Evolutionary conservation across 257 asterid genomes (phyloP).

Genomic region (Datura wrightii): DNA sequence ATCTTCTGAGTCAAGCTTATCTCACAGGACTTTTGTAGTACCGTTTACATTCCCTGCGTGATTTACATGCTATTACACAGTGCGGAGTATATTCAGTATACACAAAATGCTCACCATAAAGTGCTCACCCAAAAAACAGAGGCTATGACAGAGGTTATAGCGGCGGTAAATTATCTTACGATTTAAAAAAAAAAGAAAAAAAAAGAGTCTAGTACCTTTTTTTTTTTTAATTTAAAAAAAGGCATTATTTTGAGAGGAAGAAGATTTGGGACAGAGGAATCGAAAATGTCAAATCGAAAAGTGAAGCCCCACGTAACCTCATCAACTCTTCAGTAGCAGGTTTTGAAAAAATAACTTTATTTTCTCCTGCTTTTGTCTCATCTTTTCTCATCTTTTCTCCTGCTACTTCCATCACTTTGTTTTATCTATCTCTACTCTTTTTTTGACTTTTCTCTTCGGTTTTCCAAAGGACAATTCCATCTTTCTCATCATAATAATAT

Average conservation of each 20-base stretch:
- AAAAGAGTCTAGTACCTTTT: no score
- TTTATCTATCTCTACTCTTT: background rate
- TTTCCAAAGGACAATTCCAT: slow-evolving; percentile 27
- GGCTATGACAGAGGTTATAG: no score
- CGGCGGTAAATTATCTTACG: no score
- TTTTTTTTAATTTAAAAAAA: no score
- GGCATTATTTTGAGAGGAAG: background rate
- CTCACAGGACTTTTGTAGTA: no score
- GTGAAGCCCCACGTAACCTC: slow-evolving; percentile 31
- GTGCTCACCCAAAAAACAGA: no score
- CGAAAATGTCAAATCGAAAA: slow-evolving; percentile 39
- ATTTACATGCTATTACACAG: no score
- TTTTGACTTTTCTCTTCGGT: background rate
- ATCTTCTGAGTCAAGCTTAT: no score
- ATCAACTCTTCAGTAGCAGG: background rate
- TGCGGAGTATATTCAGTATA: no score
- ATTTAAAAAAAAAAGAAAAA: no score
- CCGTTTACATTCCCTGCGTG: no score
- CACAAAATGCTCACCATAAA: no score
- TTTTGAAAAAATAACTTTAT: slow-evolving; percentile 3
- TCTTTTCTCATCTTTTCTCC: slow-evolving; percentile 1
- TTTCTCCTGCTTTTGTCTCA: background rate
- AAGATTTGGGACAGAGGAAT: slow-evolving; percentile 34
- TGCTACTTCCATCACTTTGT: background rate
- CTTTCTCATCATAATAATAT: background rate